These are phyloP conservation scores for Tagetes patula DNA, from an alignment of 129 eudicot species.

Conservation along the genomic window DNA sequence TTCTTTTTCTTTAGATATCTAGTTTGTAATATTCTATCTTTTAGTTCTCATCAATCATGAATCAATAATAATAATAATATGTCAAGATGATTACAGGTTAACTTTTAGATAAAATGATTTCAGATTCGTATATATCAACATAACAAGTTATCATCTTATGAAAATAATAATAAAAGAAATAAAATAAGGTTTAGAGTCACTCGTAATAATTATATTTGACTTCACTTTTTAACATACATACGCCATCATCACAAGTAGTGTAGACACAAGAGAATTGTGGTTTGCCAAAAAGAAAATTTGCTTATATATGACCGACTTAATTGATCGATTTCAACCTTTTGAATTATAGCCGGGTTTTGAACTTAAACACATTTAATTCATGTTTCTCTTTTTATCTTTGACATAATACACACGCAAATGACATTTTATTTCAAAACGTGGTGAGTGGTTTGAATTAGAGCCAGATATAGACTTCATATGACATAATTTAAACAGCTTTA, in stretches of 20 bases:
- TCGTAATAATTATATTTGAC: neutral
- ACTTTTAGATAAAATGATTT: neutral
- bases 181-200: neutral
- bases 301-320: neutral
- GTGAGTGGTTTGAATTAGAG: too few relatives aligned
- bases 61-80: neutral
- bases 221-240: neutral
- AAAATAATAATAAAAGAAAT: too few relatives aligned
- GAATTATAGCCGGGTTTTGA: neutral
- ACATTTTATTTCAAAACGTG: neutral
- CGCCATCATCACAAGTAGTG: neutral
- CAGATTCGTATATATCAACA: neutral
- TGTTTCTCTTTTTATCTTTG: neutral
- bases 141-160: too few relatives aligned
- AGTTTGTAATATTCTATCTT: too few relatives aligned
- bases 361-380: constrained; percentile 1
- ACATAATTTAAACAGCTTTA: too few relatives aligned
- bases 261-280: neutral
- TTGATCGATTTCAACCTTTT: neutral
- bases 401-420: neutral
- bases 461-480: too few relatives aligned
- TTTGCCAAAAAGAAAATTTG: neutral
- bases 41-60: too few relatives aligned
- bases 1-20: too few relatives aligned
- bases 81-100: neutral